Base-by-base conservation (phyloP, 73 alveolate species). In the Breviolum minutum region DNA sequence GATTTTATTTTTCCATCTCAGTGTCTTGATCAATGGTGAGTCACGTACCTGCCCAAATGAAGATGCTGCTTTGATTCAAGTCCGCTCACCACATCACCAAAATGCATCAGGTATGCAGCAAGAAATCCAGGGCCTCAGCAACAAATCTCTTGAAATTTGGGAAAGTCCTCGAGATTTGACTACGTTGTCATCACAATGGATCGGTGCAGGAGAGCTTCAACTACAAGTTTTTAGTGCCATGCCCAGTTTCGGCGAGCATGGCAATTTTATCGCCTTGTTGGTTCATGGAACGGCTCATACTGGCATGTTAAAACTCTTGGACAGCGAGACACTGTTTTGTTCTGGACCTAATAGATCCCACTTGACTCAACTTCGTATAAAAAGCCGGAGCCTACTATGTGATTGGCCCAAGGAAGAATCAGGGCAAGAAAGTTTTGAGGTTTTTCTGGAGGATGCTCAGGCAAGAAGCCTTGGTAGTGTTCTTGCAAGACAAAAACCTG, bases 261-360 rank as follows among this genome's bases (percentile, higher is more conserved):
- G 26, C 26, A 17, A 11, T 71, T 71, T 20, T 20, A 71, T 71
- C 30, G 81, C 81, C 26, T 20, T 71, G 30, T 30, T 71, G 81
- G 32, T 20, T 11, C 81, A 11, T 0, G 30, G 30, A 17, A 30
- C 48, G 10, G 30, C 19, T 30, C 32, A 16, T 8, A 12, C 13
- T 71, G 19, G 81, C 40, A 20, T 11, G 40, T 8, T 8, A 8
- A 30, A 71, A 20, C 81, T 71, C 12, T 17, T 17, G 30, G 81
- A 20, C 29, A 12, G 54, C 54, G 54, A 40, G 54, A 3, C 32
- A 8, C 0, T 16, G 5, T 30, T 29, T 77, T 77, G 86, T 30
- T 77, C 86, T 29, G 86, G 86, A 77, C 86, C 86, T 62, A 77
- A 77, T 30, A n/a, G 86, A 30, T 27, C 86, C 16, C 86, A 77